Evolutionary conservation across 768 basidiomycete species (phyloP).

Genomic region (Termitomyces sp.): DNA sequence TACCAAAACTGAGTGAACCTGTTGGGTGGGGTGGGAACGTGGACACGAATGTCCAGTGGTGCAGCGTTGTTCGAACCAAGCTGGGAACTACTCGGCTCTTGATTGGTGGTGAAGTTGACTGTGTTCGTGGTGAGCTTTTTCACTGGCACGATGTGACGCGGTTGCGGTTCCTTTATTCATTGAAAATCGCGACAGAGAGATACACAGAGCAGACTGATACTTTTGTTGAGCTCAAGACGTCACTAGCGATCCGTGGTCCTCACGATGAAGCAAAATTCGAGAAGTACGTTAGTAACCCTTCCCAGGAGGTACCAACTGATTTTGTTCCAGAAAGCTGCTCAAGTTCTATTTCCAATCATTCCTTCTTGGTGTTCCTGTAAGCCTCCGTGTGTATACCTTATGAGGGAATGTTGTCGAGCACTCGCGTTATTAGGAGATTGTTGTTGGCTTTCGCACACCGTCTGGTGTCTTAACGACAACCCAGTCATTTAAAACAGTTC

Average conservation of each 20-base stretch:
- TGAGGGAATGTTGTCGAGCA: not conserved
- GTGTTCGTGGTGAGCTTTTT: constrained; percentile 58
- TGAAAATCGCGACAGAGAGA: constrained; percentile 34
- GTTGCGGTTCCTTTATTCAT: constrained; percentile 4
- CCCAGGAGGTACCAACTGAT: constrained; percentile 1
- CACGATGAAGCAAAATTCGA: constrained; percentile 74
- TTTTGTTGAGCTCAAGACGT: constrained; percentile 87
- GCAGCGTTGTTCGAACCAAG: constrained; percentile 82
- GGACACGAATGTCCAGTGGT: constrained; percentile 89
- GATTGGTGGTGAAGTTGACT: constrained; percentile 90
- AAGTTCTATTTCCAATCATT: constrained; percentile 93
- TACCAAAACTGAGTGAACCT: constrained; percentile 24
- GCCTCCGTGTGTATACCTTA: constrained; percentile 18
- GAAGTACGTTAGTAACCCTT: constrained; percentile 43
- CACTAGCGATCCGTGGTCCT: constrained; percentile 56
- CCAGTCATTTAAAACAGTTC: constrained; percentile 72
- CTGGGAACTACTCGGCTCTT: constrained; percentile 66
- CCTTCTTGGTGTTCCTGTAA: constrained; percentile 83
- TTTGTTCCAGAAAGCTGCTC: constrained; percentile 64
- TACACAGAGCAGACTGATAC: constrained; percentile 59
- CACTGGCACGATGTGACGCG: not conserved
- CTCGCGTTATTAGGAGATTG: constrained; percentile 51
- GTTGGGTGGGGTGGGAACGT: constrained; percentile 76
- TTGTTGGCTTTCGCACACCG: constrained; percentile 84
- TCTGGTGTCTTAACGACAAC: constrained; percentile 60